A percentile compares a stretch with the other conserved stretches of the same genome.
These are phyloP conservation scores for Brassica cretica DNA, from an alignment of 345 rosid genomes.

Conservation along the genomic window DNA sequence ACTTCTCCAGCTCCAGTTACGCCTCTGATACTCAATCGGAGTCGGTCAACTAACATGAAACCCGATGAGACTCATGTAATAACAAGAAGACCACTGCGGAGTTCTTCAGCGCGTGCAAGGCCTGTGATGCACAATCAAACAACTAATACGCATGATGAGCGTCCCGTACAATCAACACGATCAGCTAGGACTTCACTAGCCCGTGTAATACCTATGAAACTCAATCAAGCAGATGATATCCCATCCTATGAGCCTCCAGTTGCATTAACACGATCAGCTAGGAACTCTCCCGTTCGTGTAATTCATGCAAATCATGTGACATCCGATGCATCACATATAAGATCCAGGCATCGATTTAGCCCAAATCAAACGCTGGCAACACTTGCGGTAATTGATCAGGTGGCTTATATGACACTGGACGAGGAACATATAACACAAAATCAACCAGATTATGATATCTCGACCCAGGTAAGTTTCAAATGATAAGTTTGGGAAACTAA, in stretches of 20 bases:
- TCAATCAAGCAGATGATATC: slow-evolving; percentile 30
- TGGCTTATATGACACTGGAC: slow-evolving; percentile 33
- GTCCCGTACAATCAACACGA: slow-evolving; percentile 29
- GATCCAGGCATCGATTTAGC: slow-evolving; percentile 36
- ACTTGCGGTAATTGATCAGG: slow-evolving; percentile 27
- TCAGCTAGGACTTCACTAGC: slow-evolving; percentile 37
- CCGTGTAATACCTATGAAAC: slow-evolving; percentile 28
- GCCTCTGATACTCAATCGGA: slow-evolving; percentile 21
- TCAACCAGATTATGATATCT: slow-evolving; percentile 27
- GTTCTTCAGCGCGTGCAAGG: slow-evolving; percentile 29
- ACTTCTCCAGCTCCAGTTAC: slow-evolving; percentile 18
- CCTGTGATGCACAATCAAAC: slow-evolving; percentile 28
- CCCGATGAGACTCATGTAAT: slow-evolving; percentile 35
- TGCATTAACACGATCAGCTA: slow-evolving; percentile 34
- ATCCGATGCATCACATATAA: slow-evolving; percentile 25
- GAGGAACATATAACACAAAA: slow-evolving; percentile 29
- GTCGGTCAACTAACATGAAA: slow-evolving; percentile 30
- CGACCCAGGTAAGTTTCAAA: slow-evolving; percentile 28
- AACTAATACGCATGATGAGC: slow-evolving; percentile 31
- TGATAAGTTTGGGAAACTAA: too few species aligned
- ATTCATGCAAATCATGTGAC: slow-evolving; percentile 18
- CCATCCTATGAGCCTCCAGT: slow-evolving; percentile 32
- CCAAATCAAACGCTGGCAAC: slow-evolving; percentile 23
- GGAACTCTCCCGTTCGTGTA: slow-evolving; percentile 30
- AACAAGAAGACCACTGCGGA: slow-evolving; percentile 30